Evolutionary conservation across 345 rosid genomes (phyloP).

Genomic region (Rhodamnia rubescens): DNA sequence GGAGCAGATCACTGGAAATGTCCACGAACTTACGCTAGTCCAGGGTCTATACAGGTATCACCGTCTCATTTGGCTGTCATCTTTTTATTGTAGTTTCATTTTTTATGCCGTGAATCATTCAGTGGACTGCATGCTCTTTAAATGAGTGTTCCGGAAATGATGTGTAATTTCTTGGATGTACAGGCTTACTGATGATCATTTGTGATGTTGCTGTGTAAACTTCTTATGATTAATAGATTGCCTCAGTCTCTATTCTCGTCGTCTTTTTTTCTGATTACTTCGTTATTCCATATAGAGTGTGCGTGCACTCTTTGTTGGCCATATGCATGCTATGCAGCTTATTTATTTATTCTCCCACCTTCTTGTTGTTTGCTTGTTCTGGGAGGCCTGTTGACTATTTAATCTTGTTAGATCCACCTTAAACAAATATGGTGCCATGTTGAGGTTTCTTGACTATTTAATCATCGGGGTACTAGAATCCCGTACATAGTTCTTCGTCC

Average conservation of each 20-base stretch:
- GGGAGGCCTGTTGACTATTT: neutral
- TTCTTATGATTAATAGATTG: neutral
- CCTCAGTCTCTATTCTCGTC: neutral
- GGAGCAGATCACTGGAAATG: constrained; percentile 82
- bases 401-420: neutral
- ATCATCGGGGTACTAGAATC: neutral
- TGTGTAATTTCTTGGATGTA: neutral
- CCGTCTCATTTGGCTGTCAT: neutral
- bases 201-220: neutral
- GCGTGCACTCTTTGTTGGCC: neutral
- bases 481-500: neutral
- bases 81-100: neutral
- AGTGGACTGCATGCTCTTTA: neutral
- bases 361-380: neutral
- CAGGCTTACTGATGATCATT: neutral
- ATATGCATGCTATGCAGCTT: neutral
- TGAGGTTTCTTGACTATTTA: neutral
- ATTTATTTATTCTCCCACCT: neutral
- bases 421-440: neutral
- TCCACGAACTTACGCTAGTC: constrained; percentile 73
- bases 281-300: neutral
- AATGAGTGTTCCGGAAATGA: neutral
- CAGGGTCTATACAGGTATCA: constrained; percentile 77
- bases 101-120: neutral
- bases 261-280: neutral